phyloP scores from a whole-genome alignment of 192 early-diverging fungal species.

The Lobosporangium transversale region DNA sequence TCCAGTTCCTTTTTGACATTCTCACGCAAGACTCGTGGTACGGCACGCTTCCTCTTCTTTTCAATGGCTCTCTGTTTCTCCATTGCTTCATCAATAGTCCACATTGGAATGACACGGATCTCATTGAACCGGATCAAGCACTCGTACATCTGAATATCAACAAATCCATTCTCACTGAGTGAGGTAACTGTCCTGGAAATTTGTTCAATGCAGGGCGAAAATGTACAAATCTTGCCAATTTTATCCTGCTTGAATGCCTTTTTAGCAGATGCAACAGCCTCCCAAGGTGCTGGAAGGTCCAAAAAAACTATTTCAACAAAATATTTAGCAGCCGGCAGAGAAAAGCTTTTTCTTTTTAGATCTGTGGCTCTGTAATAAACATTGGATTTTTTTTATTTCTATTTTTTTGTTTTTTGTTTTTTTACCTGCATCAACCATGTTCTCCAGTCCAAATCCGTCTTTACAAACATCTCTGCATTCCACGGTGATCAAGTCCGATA shows the following conservation, averaged over 20 bases:
- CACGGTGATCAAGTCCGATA: conserved; percentile 73
- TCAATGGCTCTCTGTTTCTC: conserved; percentile 48
- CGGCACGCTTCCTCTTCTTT: conserved; percentile 56
- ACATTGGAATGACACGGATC: conserved; percentile 67
- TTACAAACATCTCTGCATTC: conserved; percentile 89
- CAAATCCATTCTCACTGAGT: conserved; percentile 85
- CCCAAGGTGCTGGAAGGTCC: conserved; percentile 97
- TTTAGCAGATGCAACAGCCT: conserved; percentile 87
- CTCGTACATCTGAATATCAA: conserved; percentile 85
- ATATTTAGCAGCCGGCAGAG: neutral
- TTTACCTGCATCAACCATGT: conserved; percentile 82
- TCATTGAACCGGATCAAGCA: conserved; percentile 87
- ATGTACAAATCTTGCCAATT: conserved; percentile 91
- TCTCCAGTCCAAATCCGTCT: conserved; percentile 82
- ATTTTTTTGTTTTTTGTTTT: no score
- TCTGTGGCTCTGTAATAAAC: no score
- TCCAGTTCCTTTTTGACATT: neutral
- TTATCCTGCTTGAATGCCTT: conserved; percentile 80
- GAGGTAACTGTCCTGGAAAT: conserved; percentile 82
- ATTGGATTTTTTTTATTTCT: no score
- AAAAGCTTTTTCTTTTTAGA: no score
- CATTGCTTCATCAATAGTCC: conserved; percentile 74
- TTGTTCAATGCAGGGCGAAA: conserved; percentile 97
- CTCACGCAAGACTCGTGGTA: conserved; percentile 20
- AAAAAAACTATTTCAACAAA: conserved; percentile 75